Base-by-base conservation (phyloP, 2,329 filamentous ascomycete genomes). In the Lachnellula hyalina region DNA sequence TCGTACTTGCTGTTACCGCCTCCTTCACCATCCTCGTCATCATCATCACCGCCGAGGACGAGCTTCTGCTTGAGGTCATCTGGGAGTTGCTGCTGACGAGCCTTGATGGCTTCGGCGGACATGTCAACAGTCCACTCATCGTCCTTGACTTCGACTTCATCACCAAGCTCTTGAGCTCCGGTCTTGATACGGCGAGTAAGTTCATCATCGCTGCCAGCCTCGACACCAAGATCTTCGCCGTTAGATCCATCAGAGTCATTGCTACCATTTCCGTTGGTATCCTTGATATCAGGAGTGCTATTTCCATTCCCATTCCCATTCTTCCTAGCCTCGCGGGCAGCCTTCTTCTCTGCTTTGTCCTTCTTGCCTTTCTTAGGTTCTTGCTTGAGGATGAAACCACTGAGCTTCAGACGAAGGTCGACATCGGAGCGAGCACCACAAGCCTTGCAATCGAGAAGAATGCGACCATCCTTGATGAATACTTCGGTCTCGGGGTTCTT, bases 401-500 rank as follows among this genome's bases (percentile, higher is more conserved):
- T 95, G 63, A 99, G 86, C 82, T 99, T 99, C 73, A 96, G 85
- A 70, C 92, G 90, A 63, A 92, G 80, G 68, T 97, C 93, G 53
- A 96, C 93, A 61, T 94, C 87, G 63, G 88, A 88, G 69, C 90
- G 91, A 75, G 96, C 89, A 71, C 94, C 94, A 71, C 94, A 99
- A 60, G 94, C 94, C 79, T 99, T 99, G 87, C 94, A 99, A 77
- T 99, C 94, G 64, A 97, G 85, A 60, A 90, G 75, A 73, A 99
- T 97, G 71, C 82, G 85, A 53, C 88, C 90, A 68, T 96, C 92
- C 77, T 96, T 96, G 81, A 97, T 90, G 70, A 88, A 84, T 70
- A 97, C 87, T 63, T 95, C 92, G 63, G 94, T 99, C 81, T 99
- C 94, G 36, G 94, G 94, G 74, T 99, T 99, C 85, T 96, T 96